These are phyloP conservation scores for Penicillium sp. DNA, from an alignment of 2,329 filamentous ascomycete species.

Conservation along the genomic window DNA sequence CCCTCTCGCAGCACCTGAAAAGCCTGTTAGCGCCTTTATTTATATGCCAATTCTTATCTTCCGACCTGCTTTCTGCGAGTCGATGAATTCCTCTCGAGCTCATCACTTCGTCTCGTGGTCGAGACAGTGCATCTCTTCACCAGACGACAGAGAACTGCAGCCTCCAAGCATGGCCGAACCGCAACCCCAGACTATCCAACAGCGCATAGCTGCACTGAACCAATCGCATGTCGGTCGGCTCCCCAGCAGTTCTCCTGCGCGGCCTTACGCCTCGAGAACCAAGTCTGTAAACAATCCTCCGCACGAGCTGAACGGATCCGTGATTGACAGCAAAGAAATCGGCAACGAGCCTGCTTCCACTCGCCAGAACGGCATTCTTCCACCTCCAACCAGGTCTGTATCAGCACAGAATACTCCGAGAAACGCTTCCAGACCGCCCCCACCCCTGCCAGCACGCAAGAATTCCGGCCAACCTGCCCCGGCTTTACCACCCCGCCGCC, in stretches of 20 bases:
- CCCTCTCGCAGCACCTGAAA: background rate
- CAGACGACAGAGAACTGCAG: background rate
- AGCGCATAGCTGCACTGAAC: conserved; percentile 45
- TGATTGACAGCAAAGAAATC: conserved; percentile 20
- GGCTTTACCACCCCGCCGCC: conserved; percentile 47
- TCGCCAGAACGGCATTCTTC: conserved; percentile 21
- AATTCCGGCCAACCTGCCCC: conserved; percentile 37
- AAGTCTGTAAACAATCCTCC: conserved; percentile 34
- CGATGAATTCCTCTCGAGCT: background rate
- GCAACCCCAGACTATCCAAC: conserved; percentile 41
- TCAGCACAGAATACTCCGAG: conserved; percentile 22
- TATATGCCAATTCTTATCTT: background rate
- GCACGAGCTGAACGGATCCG: conserved; percentile 29
- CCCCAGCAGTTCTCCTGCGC: conserved; percentile 26
- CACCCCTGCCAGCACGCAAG: conserved; percentile 46
- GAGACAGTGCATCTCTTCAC: background rate
- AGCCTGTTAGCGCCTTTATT: background rate
- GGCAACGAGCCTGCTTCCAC: conserved; percentile 24
- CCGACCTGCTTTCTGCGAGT: background rate
- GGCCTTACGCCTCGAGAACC: conserved; percentile 25
- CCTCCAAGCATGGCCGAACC: conserved; percentile 35
- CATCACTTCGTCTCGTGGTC: background rate
- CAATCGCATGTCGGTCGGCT: conserved; percentile 38
- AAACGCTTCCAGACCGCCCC: conserved; percentile 28
- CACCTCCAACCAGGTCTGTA: conserved; percentile 26